Conservation (phyloP, 768 basidiomycete genomes). For the Russula ochroleuca region DNA sequence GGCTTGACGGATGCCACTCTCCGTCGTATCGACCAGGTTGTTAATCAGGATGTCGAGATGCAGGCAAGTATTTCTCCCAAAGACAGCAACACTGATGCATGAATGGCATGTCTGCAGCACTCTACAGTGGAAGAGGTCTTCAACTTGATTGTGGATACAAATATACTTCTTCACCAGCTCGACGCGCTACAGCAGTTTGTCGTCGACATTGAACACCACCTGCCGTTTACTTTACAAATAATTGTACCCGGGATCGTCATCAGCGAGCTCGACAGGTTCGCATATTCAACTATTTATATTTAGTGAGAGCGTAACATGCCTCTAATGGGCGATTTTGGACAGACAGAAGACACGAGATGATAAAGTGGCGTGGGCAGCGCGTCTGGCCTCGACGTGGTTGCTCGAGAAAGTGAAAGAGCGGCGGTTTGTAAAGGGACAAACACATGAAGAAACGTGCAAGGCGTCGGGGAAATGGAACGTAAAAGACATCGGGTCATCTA, state of each 20-base stretch:
- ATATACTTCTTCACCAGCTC: slow-evolving; percentile 66
- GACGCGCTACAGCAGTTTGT: slow-evolving; percentile 62
- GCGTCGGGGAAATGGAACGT: slow-evolving; percentile 58
- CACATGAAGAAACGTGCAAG: slow-evolving; percentile 59
- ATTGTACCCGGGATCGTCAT: slow-evolving; percentile 74
- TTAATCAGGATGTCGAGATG: slow-evolving; percentile 71
- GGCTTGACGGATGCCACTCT: slow-evolving; percentile 40
- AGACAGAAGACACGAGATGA: slow-evolving; percentile 20
- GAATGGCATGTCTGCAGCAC: slow-evolving; percentile 5
- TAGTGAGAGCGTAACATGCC: not conserved
- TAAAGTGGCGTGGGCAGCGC: slow-evolving; percentile 27
- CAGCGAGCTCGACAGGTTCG: slow-evolving; percentile 71
- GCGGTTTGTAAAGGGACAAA: slow-evolving; percentile 54
- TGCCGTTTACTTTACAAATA: slow-evolving; percentile 48
- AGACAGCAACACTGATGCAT: not conserved
- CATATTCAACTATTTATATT: slow-evolving; percentile 3
- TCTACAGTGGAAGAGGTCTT: slow-evolving; percentile 30
- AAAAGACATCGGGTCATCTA: slow-evolving; percentile 35
- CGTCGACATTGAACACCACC: slow-evolving; percentile 49
- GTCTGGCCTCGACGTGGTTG: slow-evolving; percentile 59
- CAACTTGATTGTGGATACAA: slow-evolving; percentile 72
- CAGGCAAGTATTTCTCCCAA: slow-evolving; percentile 39
- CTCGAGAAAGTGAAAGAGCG: slow-evolving; percentile 56
- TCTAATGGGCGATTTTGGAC: not conserved
- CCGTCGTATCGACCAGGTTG: slow-evolving; percentile 49